Evolutionary conservation across 202 grass and related monocot genomes (phyloP).

Genomic region (Digitaria exilis): DNA sequence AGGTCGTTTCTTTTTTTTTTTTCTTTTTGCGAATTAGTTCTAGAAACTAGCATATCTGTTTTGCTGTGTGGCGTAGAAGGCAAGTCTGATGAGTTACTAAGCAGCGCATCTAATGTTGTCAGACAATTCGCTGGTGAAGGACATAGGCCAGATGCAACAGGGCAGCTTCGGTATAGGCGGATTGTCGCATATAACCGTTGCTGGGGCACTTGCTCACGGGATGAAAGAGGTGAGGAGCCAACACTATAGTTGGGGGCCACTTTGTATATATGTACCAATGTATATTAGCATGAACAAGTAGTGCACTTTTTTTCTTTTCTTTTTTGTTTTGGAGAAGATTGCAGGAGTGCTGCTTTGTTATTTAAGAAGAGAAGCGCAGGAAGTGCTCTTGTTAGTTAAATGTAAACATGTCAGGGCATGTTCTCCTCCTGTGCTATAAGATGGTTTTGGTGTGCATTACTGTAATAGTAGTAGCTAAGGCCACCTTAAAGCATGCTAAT

Average conservation of each 20-base stretch:
- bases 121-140: slow-evolving; percentile 73
- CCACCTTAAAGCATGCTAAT: not conserved
- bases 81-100: not conserved
- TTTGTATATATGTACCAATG: too few species aligned
- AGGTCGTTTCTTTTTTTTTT: not conserved
- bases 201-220: slow-evolving; percentile 69
- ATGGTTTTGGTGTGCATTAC: not conserved
- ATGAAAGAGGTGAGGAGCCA: slow-evolving; percentile 81
- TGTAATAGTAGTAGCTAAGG: not conserved
- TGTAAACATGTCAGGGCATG: not conserved
- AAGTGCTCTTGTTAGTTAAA: not conserved
- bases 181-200: slow-evolving; percentile 70
- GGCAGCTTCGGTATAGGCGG: slow-evolving; percentile 69
- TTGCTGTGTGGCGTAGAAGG: not conserved
- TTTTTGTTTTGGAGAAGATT: too few species aligned
- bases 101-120: not conserved
- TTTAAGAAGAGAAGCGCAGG: too few species aligned
- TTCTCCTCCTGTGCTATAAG: not conserved
- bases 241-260: not conserved
- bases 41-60: not conserved
- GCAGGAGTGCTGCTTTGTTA: too few species aligned
- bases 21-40: not conserved
- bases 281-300: too few species aligned
- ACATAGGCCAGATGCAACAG: slow-evolving; percentile 65
- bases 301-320: too few species aligned